phyloP scores from a whole-genome alignment of 257 asterid species.

The Leptodermis oblonga region DNA sequence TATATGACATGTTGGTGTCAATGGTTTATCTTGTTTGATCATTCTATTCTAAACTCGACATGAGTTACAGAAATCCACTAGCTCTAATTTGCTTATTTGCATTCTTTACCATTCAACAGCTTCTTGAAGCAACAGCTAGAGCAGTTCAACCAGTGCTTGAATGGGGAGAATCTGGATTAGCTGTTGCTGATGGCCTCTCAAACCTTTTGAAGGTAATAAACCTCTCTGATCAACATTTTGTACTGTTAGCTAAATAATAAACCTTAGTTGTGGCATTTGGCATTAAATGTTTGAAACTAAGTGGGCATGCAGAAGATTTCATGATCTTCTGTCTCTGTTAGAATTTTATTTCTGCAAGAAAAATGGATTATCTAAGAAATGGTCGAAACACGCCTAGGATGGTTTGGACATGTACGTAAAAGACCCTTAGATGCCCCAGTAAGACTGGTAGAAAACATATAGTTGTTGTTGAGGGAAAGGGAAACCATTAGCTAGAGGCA shows the following conservation, averaged over 20 bases:
- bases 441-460: too few relatives aligned
- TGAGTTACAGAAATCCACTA: neutral
- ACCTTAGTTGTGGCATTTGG: neutral
- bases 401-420: too few relatives aligned
- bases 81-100: neutral
- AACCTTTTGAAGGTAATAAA: slow-evolving; percentile 74
- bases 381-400: too few relatives aligned
- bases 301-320: neutral
- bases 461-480: neutral
- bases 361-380: too few relatives aligned
- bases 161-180: slow-evolving; percentile 94
- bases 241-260: too few relatives aligned
- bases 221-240: neutral
- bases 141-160: slow-evolving; percentile 84
- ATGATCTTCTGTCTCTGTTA: too few relatives aligned
- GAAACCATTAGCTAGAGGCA: neutral
- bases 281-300: neutral
- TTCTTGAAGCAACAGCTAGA: slow-evolving; percentile 92
- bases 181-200: slow-evolving; percentile 89
- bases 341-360: too few relatives aligned
- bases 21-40: neutral
- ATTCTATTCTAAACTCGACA: neutral
- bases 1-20: neutral
- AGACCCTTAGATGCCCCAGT: too few relatives aligned
- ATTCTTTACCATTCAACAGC: slow-evolving; percentile 38